Evolutionary conservation across 2,329 filamentous ascomycete genomes (phyloP).

Genomic region (Fusarium ambrosium): DNA sequence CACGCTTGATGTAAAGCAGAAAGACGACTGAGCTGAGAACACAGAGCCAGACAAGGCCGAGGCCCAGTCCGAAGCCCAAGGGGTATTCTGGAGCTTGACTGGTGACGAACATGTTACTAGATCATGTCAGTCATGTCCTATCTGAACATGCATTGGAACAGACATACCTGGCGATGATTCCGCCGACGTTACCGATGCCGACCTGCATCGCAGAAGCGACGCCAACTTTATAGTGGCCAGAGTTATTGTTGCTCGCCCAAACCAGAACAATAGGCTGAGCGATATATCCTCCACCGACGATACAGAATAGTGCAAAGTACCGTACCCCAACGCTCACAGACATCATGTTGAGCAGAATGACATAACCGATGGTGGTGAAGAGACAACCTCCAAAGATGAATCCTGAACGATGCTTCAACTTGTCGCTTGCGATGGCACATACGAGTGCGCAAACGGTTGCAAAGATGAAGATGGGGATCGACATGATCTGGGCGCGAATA

Average conservation of each 20-base stretch:
- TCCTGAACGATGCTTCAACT: slow-evolving; percentile 12
- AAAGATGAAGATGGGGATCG: slow-evolving; percentile 9
- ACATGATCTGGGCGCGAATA: slow-evolving; percentile 5
- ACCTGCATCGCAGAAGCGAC: slow-evolving; percentile 6
- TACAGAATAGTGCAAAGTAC: slow-evolving; percentile 23
- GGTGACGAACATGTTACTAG: slow-evolving; percentile 17
- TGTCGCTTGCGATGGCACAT: neutral
- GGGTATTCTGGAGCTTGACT: slow-evolving; percentile 20
- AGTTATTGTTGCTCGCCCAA: slow-evolving; percentile 6
- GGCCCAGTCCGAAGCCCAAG: slow-evolving; percentile 15
- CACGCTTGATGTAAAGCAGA: slow-evolving; percentile 4
- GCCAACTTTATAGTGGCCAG: slow-evolving; percentile 5
- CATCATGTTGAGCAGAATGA: slow-evolving; percentile 12
- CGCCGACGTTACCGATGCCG: neutral
- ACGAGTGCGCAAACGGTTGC: neutral
- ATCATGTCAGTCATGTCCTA: neutral
- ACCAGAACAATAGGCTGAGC: neutral
- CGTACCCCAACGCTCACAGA: slow-evolving; percentile 19
- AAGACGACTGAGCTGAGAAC: slow-evolving; percentile 3
- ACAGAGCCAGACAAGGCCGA: slow-evolving; percentile 20
- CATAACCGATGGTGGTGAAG: slow-evolving; percentile 12
- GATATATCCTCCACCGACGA: slow-evolving; percentile 14
- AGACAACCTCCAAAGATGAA: slow-evolving; percentile 23
- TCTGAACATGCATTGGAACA: neutral
- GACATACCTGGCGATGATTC: slow-evolving; percentile 19